Conservation (phyloP, 2,329 filamentous ascomycete species). For the Trichocomaceae sp. region DNA sequence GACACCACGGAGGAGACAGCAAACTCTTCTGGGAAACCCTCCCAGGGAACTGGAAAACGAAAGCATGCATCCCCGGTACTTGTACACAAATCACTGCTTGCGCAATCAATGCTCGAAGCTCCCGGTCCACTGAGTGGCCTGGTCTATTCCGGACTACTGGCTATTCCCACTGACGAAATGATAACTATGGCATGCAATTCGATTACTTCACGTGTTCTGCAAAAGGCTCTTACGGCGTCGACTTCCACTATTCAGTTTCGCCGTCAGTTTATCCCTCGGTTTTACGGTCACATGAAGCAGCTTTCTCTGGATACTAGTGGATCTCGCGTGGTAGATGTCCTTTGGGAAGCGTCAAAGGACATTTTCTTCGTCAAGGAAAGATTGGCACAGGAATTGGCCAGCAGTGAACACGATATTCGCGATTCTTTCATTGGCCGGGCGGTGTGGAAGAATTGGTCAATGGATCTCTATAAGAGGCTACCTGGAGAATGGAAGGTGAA, state of each 20-base stretch:
- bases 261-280: conserved; percentile 57
- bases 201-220: conserved; percentile 56
- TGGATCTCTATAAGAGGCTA: conserved; percentile 62
- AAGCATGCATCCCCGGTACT: conserved; percentile 40
- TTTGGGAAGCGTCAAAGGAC: conserved; percentile 58
- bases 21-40: conserved; percentile 12
- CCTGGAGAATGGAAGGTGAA: conserved; percentile 58
- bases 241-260: conserved; percentile 51
- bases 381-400: conserved; percentile 56
- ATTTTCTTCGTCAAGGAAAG: conserved; percentile 62
- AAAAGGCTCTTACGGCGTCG: conserved; percentile 53
- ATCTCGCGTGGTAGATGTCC: conserved; percentile 61
- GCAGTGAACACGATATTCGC: conserved; percentile 55
- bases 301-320: conserved; percentile 57
- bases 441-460: conserved; percentile 68
- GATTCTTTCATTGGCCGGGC: conserved; percentile 59
- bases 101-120: conserved; percentile 69
- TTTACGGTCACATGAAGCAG: conserved; percentile 55
- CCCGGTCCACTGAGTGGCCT: conserved; percentile 62
- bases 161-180: conserved; percentile 50
- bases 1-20: conserved; percentile 44
- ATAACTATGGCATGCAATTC: conserved; percentile 60
- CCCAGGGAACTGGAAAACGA: conserved; percentile 33
- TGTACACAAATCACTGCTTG: conserved; percentile 76
- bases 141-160: conserved; percentile 65